Evolutionary conservation across 495 filamentous ascomycete genomes (phyloP), one percentile per base, ranked within the genome.

Genomic region (Glarea lozoyensis): DNA sequence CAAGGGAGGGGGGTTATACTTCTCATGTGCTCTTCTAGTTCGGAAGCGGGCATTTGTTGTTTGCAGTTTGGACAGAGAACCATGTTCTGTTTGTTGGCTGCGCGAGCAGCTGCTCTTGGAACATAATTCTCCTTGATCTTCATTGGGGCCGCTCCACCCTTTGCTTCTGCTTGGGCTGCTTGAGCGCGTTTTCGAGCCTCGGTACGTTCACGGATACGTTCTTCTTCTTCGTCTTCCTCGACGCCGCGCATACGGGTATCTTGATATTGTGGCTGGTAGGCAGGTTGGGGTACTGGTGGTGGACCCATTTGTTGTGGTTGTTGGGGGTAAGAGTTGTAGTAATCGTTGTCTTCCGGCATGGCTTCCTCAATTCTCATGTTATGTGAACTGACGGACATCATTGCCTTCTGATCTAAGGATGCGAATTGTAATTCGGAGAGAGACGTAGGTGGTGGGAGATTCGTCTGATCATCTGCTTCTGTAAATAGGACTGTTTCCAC

Each of bases 401-500:
- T 82, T 29, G 87, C 89, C 61, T 90, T 94, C 62, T 97, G 87
- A 55, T 98, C 92, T 10, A 97, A 72, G 10, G 88, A 94, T 31
- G 88, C 88, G 40, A 86, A 88, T 61, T 96, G 88, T 1, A 98
- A 73, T 54, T 97, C 90, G 40, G 80, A 82, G 13, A 94, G 79
- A 1, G 84, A 86, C 10, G 87, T 88, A 2, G 92, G 92, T 2
- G 89, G 82, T 19, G 92, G 89, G 3, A 97, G 78, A 30, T 90
- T 80, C 12, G 79, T 73, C 52, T 88, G 76, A 48, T 95, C 88
- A 60, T 97, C 92, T 32, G 72, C 72, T 50, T 95, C 93, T 41
- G 77, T 87, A 63, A 98, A 98, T 20, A 84, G 64, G n/a, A 97
- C 87, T 2, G 90, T 96, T 63, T 96, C 92, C 17, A 96, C 88